phyloP scores from a whole-genome alignment of 768 basidiomycete genomes.

The Hirschioporus abietinus region DNA sequence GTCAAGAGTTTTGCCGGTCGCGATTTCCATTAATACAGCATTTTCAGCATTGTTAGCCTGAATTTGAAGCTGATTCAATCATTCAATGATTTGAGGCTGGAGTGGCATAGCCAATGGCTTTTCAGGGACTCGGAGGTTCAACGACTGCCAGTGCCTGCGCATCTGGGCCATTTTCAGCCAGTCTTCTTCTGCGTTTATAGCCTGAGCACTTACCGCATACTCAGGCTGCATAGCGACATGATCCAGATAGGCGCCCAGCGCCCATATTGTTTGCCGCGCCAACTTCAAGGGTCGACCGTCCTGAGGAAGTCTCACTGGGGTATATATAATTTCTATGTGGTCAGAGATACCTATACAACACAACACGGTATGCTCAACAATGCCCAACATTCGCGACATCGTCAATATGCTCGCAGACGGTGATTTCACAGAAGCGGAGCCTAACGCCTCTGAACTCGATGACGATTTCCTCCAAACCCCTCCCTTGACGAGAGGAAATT shows the following conservation, averaged over 20 bases:
- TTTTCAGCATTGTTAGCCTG: too few relatives aligned
- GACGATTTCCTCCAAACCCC: background rate
- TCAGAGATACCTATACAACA: background rate
- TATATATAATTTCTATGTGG: background rate
- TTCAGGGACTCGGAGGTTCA: too few relatives aligned
- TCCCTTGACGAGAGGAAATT: background rate
- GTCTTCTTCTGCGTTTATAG: too few relatives aligned
- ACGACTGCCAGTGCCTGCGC: too few relatives aligned
- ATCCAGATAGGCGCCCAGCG: background rate
- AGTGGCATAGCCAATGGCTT: too few relatives aligned
- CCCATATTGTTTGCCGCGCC: background rate
- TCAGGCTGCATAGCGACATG: background rate
- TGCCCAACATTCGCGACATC: background rate
- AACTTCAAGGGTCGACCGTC: too few relatives aligned
- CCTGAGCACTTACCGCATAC: too few relatives aligned
- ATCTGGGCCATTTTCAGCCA: too few relatives aligned
- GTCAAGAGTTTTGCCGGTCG: too few relatives aligned
- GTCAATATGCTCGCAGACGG: background rate
- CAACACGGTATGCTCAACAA: background rate
- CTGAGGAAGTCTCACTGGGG: background rate
- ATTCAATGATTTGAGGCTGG: too few relatives aligned
- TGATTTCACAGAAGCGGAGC: background rate
- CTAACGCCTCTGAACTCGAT: background rate
- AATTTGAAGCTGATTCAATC: too few relatives aligned
- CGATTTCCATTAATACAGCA: too few relatives aligned